These are phyloP conservation scores for Geotrichum bryndzae DNA, from an alignment of 1,139 yeast genomes.

Conservation along the genomic window DNA sequence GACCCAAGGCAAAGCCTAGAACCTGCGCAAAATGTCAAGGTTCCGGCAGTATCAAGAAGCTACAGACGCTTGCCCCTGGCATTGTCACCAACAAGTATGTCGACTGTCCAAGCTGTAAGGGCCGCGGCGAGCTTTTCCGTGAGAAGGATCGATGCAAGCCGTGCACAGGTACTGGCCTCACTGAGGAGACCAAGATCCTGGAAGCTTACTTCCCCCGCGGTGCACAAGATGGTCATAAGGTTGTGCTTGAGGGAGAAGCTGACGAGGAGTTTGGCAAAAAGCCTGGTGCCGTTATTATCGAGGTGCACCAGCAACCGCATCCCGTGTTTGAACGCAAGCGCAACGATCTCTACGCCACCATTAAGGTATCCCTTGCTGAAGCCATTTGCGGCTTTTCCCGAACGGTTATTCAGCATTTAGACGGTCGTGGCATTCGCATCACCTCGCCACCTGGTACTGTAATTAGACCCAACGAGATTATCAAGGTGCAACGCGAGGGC, in stretches of 20 bases:
- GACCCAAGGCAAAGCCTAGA: slow-evolving; percentile 50
- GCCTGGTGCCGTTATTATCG: slow-evolving; percentile 74
- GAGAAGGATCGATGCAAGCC: slow-evolving; percentile 69
- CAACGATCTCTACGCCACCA: slow-evolving; percentile 56
- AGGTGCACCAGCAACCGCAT: slow-evolving; percentile 45
- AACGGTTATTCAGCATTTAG: slow-evolving; percentile 66
- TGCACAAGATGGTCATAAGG: slow-evolving; percentile 50
- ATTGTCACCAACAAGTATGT: slow-evolving; percentile 59
- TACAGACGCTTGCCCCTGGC: slow-evolving; percentile 71
- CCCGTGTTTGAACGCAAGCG: slow-evolving; percentile 51
- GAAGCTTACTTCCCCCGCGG: slow-evolving; percentile 80
- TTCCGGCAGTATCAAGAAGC: slow-evolving; percentile 54
- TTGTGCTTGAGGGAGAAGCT: slow-evolving; percentile 63
- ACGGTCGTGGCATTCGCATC: slow-evolving; percentile 65
- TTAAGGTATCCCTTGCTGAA: slow-evolving; percentile 65
- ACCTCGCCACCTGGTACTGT: slow-evolving; percentile 65
- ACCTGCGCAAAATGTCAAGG: slow-evolving; percentile 70
- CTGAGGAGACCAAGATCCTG: slow-evolving; percentile 63
- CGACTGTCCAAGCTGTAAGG: slow-evolving; percentile 66
- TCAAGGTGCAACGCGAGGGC: slow-evolving; percentile 71
- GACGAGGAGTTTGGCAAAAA: slow-evolving; percentile 64
- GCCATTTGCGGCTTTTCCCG: slow-evolving; percentile 76
- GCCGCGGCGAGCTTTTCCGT: slow-evolving; percentile 58
- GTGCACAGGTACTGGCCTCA: slow-evolving; percentile 61
- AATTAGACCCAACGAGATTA: slow-evolving; percentile 65